Percentiles rank a stretch among this genome's conserved stretches.
phyloP scores from a whole-genome alignment of 257 asterid genomes.

The Scutellaria galericulata region DNA sequence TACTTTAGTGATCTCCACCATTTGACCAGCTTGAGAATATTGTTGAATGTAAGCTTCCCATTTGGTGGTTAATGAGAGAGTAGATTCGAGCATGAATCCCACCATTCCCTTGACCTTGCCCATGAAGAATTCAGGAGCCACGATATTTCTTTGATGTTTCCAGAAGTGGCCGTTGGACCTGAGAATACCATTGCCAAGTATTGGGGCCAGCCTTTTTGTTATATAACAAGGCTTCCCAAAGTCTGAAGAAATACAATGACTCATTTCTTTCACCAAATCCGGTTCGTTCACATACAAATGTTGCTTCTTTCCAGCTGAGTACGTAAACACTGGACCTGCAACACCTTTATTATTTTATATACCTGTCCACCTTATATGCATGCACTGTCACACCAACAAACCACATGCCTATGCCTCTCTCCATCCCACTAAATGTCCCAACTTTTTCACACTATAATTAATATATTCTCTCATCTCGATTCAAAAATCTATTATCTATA shows the following conservation, averaged over 20 bases:
- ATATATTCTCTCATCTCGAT: no score
- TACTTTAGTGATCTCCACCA: slow-evolving; percentile 57
- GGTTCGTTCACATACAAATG: slow-evolving; percentile 80
- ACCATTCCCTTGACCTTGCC: slow-evolving; percentile 88
- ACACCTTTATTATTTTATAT: no score
- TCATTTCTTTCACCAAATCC: slow-evolving; percentile 79
- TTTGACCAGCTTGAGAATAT: slow-evolving; percentile 40
- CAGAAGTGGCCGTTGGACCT: slow-evolving; percentile 81
- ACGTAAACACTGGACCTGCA: slow-evolving; percentile 68
- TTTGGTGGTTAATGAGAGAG: slow-evolving; percentile 48
- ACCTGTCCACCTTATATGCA: no score
- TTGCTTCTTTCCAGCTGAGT: slow-evolving; percentile 76
- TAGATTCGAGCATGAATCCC: slow-evolving; percentile 73
- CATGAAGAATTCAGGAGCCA: slow-evolving; percentile 81
- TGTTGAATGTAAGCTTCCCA: slow-evolving; percentile 59
- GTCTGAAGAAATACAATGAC: slow-evolving; percentile 48
- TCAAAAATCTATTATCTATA: no score
- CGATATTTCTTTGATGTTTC: slow-evolving; percentile 81
- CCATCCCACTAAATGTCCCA: no score
- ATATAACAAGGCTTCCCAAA: slow-evolving; percentile 83
- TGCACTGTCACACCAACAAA: no score
- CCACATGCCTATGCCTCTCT: no score
- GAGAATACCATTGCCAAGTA: slow-evolving; percentile 88
- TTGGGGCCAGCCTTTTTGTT: slow-evolving; percentile 82
- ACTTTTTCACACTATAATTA: no score